Percentiles rank a stretch among this genome's conserved stretches.
These are phyloP conservation scores for Neurospora sublineolata DNA, from an alignment of 495 filamentous ascomycete species.

Conservation along the genomic window DNA sequence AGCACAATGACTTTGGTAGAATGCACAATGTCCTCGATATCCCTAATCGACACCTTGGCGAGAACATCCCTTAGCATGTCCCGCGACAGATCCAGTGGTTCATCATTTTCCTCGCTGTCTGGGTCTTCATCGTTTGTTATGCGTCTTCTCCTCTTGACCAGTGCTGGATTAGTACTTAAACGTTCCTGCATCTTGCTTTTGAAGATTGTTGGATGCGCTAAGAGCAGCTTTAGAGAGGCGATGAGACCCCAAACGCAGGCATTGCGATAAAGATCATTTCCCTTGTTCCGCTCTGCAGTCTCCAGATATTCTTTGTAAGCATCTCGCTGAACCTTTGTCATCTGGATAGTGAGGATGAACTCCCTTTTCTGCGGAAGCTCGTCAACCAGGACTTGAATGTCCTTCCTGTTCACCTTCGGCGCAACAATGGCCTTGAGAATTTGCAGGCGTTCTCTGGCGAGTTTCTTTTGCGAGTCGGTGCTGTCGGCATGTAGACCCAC, in stretches of 20 bases:
- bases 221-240: conserved; percentile 49
- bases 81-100: conserved; percentile 13
- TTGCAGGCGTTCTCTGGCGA: conserved; percentile 51
- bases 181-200: conserved; percentile 35
- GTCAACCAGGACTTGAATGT: conserved; percentile 51
- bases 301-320: conserved; percentile 53
- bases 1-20: conserved; percentile 61
- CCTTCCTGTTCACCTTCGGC: conserved; percentile 69
- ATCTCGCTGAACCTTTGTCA: conserved; percentile 53
- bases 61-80: conserved; percentile 24
- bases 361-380: conserved; percentile 65
- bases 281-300: neutral
- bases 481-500: conserved; percentile 59
- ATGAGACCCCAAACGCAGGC: conserved; percentile 25
- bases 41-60: conserved; percentile 12
- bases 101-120: conserved; percentile 16
- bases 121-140: conserved; percentile 2
- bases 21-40: conserved; percentile 24
- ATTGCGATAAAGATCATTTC: neutral
- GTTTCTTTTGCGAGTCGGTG: conserved; percentile 36
- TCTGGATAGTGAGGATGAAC: conserved; percentile 62
- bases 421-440: conserved; percentile 60
- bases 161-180: neutral
- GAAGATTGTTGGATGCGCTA: conserved; percentile 65
- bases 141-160: neutral